A percentile compares a stretch with the other conserved stretches of the same genome.
phyloP scores from a whole-genome alignment of 1,139 yeast species.

The Citeromyces hawaiiensis region DNA sequence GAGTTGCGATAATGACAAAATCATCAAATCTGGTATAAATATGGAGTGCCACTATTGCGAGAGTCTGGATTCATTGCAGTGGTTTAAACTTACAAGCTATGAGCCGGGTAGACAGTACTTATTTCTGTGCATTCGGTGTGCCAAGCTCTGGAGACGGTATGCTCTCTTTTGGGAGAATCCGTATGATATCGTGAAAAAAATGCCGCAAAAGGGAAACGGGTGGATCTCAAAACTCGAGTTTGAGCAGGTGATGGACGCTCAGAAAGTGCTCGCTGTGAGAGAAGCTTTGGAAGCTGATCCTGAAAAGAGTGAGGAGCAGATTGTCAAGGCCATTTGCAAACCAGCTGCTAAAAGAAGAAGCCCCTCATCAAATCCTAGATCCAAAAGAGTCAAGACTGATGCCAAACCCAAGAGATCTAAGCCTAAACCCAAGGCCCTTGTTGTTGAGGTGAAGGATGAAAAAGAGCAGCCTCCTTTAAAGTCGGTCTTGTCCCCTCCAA shows the following conservation, averaged over 20 bases:
- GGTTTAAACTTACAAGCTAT: conserved; percentile 18
- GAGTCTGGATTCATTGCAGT: conserved; percentile 37
- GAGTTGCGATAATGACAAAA: conserved; percentile 42
- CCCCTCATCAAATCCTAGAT: not conserved
- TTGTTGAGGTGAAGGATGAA: not conserved
- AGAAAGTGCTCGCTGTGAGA: conserved; percentile 39
- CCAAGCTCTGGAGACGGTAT: conserved; percentile 81
- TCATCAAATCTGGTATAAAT: conserved; percentile 19
- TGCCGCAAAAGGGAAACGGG: conserved; percentile 27
- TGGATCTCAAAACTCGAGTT: conserved; percentile 55
- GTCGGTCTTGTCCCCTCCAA: not conserved
- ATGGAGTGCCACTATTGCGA: conserved; percentile 58
- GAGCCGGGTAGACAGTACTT: conserved; percentile 7
- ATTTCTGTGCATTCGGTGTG: conserved; percentile 79
- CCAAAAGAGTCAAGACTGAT: not conserved
- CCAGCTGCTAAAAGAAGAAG: not conserved
- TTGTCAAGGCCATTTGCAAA: not conserved
- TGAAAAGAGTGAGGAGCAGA: not conserved
- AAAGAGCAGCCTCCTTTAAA: too few relatives aligned
- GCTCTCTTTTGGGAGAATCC: conserved; percentile 89
- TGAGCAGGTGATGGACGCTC: conserved; percentile 61
- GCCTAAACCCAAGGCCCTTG: not conserved
- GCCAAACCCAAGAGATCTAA: not conserved
- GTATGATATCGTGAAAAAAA: conserved; percentile 43
- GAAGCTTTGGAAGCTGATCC: conserved; percentile 10